phyloP scores from a whole-genome alignment of 1,284 basidiomycete genomes.

The Sporisorium exsertum region DNA sequence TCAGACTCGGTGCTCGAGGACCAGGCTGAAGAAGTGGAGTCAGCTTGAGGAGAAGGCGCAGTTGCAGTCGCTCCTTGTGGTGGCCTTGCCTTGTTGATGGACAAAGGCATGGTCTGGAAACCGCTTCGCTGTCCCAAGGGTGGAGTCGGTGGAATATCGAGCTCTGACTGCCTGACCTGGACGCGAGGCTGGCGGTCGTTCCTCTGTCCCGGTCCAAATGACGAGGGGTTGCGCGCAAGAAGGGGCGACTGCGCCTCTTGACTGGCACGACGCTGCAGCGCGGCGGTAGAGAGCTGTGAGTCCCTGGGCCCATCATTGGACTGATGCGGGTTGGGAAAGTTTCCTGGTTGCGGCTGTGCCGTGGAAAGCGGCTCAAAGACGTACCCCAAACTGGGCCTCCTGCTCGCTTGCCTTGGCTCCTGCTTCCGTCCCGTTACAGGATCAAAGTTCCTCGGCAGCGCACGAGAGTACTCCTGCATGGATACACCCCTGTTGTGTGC shows the following conservation, averaged over 20 bases:
- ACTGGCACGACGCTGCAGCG: constrained; percentile 39
- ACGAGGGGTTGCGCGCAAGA: constrained; percentile 6
- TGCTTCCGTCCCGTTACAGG: constrained; percentile 38
- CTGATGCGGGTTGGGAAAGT: constrained; percentile 34
- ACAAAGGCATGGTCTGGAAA: constrained; percentile 34
- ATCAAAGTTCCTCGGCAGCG: constrained; percentile 41
- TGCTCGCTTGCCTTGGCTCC: neutral
- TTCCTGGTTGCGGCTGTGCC: neutral
- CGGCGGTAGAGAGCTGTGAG: constrained; percentile 37
- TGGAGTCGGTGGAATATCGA: constrained; percentile 35
- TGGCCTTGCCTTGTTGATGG: constrained; percentile 22
- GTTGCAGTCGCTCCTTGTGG: constrained; percentile 2
- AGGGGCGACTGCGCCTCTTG: constrained; percentile 24
- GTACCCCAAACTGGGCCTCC: constrained; percentile 37
- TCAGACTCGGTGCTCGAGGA: constrained; percentile 44
- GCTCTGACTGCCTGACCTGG: neutral
- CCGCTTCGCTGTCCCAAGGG: constrained; percentile 25
- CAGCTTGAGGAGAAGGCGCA: constrained; percentile 1
- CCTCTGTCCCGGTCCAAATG: constrained; percentile 5
- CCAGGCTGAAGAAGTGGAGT: constrained; percentile 32
- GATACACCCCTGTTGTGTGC: constrained; percentile 14
- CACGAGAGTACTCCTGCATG: constrained; percentile 28
- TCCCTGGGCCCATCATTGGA: constrained; percentile 7
- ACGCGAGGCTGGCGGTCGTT: constrained; percentile 3
- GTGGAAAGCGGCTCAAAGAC: constrained; percentile 27